Conservation (phyloP, 257 asterid genomes). For the Anisodus tanguticus region DNA sequence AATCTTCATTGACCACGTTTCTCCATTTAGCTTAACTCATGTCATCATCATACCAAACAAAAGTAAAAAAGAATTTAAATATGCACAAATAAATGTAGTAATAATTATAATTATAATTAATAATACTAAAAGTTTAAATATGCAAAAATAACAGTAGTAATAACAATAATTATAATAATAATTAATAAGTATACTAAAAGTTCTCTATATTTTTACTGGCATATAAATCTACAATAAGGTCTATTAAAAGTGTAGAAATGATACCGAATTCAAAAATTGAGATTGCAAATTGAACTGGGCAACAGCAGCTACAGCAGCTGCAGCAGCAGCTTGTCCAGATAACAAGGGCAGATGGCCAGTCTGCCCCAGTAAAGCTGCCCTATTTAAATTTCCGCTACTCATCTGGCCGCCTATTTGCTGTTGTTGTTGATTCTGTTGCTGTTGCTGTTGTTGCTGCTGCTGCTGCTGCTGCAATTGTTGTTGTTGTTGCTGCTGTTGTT, state of each 20-base stretch:
- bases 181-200: neutral
- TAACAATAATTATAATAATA: too few species aligned
- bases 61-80: neutral
- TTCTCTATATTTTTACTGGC: neutral
- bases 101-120: neutral
- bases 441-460: conserved; percentile 48
- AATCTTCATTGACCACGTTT: neutral
- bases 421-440: conserved; percentile 47
- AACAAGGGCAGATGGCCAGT: conserved; percentile 78
- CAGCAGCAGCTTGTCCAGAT: conserved; percentile 69
- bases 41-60: neutral
- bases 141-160: too few species aligned
- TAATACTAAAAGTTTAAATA: neutral
- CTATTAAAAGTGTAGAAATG: neutral
- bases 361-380: conserved; percentile 80
- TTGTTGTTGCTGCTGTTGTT: conserved; percentile 42
- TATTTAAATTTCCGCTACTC: conserved; percentile 63
- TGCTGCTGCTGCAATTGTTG: conserved; percentile 42
- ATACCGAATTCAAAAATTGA: conserved; percentile 78
- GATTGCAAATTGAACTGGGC: conserved; percentile 78
- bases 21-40: neutral
- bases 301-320: conserved; percentile 42
- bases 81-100: neutral
- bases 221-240: conserved; percentile 10
- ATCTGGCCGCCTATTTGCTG: conserved; percentile 51